Conservation (phyloP, 2,329 filamentous ascomycete genomes). For the Plectosphaerella sp. region DNA sequence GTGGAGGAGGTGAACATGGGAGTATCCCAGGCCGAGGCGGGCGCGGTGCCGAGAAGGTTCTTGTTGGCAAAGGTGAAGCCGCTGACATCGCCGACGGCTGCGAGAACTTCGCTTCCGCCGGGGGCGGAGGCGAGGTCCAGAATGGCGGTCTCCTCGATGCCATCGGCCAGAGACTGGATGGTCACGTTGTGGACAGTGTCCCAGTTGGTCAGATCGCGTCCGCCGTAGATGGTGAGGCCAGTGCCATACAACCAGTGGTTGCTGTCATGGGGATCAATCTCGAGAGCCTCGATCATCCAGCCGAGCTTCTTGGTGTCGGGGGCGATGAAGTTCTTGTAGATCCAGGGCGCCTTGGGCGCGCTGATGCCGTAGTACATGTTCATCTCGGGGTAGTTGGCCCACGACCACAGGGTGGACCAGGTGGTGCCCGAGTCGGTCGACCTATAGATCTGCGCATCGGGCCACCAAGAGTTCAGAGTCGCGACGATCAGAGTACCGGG, state of each 20-base stretch:
- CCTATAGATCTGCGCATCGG: constrained; percentile 51
- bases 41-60: constrained; percentile 33
- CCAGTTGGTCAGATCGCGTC: constrained; percentile 52
- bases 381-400: constrained; percentile 39
- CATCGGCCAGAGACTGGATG: constrained; percentile 45
- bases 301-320: constrained; percentile 46
- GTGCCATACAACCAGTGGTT: constrained; percentile 60
- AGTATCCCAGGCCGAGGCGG: constrained; percentile 38
- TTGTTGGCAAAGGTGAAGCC: constrained; percentile 43
- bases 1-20: constrained; percentile 41
- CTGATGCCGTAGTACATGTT: constrained; percentile 19
- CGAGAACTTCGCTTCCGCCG: constrained; percentile 45
- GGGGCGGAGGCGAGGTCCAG: constrained; percentile 43
- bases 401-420: constrained; percentile 53
- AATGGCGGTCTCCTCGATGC: constrained; percentile 50
- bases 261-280: constrained; percentile 54
- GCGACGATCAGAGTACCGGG: constrained; percentile 54
- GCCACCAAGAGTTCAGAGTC: constrained; percentile 54
- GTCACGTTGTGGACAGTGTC: constrained; percentile 43
- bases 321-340: constrained; percentile 43
- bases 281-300: constrained; percentile 57
- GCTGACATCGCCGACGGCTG: constrained; percentile 45
- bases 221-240: constrained; percentile 49
- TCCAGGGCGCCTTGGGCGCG: constrained; percentile 40
- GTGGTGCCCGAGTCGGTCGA: constrained; percentile 50